Evolutionary conservation across 2,329 filamentous ascomycete species (phyloP).

Genomic region (Fusarium sp.): DNA sequence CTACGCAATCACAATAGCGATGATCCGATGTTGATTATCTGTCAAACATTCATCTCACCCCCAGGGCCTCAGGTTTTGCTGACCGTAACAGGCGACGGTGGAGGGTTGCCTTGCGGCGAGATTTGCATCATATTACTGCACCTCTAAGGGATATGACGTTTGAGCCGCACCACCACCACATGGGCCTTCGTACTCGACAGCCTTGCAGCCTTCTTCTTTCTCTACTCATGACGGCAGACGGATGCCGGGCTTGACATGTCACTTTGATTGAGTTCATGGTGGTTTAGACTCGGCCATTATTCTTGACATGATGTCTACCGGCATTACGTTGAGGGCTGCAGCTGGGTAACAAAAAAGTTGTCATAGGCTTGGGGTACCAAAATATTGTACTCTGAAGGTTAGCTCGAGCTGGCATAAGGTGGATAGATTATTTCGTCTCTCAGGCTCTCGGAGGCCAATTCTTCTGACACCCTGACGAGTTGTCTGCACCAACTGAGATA

Average conservation of each 20-base stretch:
- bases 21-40: constrained; percentile 2
- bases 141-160: constrained; percentile 39
- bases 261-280: background rate
- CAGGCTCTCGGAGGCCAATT: background rate
- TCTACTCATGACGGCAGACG: constrained; percentile 22
- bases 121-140: constrained; percentile 41
- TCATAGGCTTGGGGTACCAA: background rate
- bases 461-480: background rate
- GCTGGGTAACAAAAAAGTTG: background rate
- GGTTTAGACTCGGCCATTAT: constrained; percentile 3
- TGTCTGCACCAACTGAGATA: background rate
- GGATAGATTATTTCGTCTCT: background rate
- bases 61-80: background rate
- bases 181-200: constrained; percentile 4
- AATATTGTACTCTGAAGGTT: background rate
- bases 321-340: background rate
- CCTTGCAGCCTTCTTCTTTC: constrained; percentile 15
- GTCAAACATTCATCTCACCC: background rate
- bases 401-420: background rate
- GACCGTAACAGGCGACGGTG: constrained; percentile 8
- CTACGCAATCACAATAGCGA: constrained; percentile 1
- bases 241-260: constrained; percentile 3
- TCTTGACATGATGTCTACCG: background rate
- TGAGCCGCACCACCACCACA: constrained; percentile 31
- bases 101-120: constrained; percentile 31